These are phyloP conservation scores for Turritis glabra DNA, from an alignment of 345 rosid species.

Conservation along the genomic window DNA sequence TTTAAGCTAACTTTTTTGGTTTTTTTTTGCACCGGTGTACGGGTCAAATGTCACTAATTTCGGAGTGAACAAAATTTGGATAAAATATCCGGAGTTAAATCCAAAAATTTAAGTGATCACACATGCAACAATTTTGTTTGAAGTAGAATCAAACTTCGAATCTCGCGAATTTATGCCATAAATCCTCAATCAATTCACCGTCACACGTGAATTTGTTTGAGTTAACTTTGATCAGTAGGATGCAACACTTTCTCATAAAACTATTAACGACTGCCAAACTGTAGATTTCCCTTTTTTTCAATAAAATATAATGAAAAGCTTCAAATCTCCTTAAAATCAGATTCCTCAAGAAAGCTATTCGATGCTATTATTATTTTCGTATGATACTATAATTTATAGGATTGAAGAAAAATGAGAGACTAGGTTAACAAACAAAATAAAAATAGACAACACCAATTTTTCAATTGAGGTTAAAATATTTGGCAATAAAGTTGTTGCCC, in stretches of 20 bases:
- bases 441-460: background rate
- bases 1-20: background rate
- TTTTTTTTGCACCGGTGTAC: too few species aligned
- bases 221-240: slow-evolving; percentile 6
- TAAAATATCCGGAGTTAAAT: background rate
- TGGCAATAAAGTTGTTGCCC: slow-evolving; percentile 36
- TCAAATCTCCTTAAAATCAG: background rate
- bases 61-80: background rate
- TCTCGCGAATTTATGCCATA: too few species aligned
- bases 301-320: background rate
- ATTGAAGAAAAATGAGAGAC: slow-evolving; percentile 2
- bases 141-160: background rate
- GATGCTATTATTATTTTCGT: background rate
- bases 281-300: background rate
- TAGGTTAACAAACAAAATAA: background rate
- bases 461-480: background rate
- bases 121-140: too few species aligned
- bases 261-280: background rate
- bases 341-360: background rate
- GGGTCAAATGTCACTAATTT: background rate
- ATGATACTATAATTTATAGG: background rate
- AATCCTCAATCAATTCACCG: too few species aligned
- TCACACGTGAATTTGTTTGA: background rate
- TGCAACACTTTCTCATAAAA: background rate
- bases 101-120: background rate